Percentiles rank a stretch among this genome's conserved stretches.
Conservation (phyloP, 768 basidiomycete species). For the Rhizopogon vinicolor region DNA sequence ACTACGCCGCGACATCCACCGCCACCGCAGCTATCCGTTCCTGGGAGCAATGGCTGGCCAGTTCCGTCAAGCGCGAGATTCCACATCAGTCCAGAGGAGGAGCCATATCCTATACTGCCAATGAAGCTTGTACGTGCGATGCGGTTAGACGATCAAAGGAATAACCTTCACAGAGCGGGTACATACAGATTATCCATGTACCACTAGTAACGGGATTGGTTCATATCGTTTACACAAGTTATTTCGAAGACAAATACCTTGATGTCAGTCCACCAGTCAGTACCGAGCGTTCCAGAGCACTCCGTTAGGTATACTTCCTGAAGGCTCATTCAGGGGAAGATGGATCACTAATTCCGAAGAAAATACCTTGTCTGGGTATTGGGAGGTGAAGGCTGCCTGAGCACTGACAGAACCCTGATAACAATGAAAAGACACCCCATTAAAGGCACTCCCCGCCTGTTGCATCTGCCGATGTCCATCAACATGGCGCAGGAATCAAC, state of each 20-base stretch:
- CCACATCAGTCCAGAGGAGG: constrained; percentile 62
- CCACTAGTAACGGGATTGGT: constrained; percentile 40
- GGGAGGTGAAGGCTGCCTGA: constrained; percentile 52
- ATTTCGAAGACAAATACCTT: constrained; percentile 39
- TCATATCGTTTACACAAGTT: neutral
- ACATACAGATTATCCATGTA: constrained; percentile 63
- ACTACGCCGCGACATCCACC: constrained; percentile 68
- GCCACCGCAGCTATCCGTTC: constrained; percentile 56
- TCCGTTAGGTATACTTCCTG: constrained; percentile 48
- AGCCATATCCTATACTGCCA: constrained; percentile 28
- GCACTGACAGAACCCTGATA: constrained; percentile 52
- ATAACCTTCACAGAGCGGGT: neutral
- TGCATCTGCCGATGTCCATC: constrained; percentile 40
- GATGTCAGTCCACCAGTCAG: constrained; percentile 79
- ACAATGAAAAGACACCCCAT: constrained; percentile 71
- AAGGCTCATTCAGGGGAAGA: neutral
- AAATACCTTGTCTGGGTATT: constrained; percentile 48
- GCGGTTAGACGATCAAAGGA: constrained; percentile 13
- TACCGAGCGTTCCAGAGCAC: constrained; percentile 60
- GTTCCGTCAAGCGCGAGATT: constrained; percentile 62
- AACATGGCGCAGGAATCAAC: neutral
- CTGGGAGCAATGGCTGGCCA: constrained; percentile 63
- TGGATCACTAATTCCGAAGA: neutral
- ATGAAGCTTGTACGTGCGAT: constrained; percentile 28
- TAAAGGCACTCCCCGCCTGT: constrained; percentile 48